Conservation (phyloP, 176 grass and related monocot species). For the Alopecurus myosuroides region DNA sequence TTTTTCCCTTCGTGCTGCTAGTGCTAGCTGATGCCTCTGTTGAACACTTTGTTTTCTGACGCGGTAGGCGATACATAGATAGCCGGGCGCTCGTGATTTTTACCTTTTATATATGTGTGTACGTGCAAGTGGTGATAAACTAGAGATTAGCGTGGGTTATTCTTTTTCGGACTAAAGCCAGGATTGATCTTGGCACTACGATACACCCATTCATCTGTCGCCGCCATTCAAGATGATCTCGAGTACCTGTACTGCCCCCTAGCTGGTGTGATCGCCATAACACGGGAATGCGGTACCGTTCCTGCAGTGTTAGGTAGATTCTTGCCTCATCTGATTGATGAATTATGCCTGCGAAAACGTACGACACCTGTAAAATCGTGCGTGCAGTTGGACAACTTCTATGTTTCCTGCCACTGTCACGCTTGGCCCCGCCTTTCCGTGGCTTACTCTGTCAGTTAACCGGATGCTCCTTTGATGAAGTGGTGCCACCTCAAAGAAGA, state of each 20-base stretch:
- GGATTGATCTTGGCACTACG: conserved; percentile 18
- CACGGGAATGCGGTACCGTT: background rate
- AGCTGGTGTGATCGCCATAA: too few species aligned
- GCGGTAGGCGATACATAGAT: background rate
- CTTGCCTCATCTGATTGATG: background rate
- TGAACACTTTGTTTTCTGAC: background rate
- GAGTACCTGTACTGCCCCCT: too few species aligned
- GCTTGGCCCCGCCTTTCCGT: background rate
- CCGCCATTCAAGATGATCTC: background rate
- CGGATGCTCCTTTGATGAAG: background rate
- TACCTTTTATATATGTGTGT: too few species aligned
- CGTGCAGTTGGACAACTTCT: background rate
- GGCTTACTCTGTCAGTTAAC: background rate
- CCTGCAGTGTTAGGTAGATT: conserved; percentile 8
- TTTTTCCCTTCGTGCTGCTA: conserved; percentile 5
- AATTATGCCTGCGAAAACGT: background rate
- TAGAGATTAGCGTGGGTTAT: background rate
- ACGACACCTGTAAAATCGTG: background rate
- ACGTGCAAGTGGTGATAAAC: background rate
- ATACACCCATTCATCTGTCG: background rate
- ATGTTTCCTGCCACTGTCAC: background rate
- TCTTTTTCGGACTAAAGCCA: background rate
- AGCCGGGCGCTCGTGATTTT: background rate
- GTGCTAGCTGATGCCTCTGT: background rate
- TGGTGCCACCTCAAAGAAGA: background rate